These are phyloP conservation scores for Lactifluus rugatus DNA, from an alignment of 768 basidiomycete species.

Conservation along the genomic window DNA sequence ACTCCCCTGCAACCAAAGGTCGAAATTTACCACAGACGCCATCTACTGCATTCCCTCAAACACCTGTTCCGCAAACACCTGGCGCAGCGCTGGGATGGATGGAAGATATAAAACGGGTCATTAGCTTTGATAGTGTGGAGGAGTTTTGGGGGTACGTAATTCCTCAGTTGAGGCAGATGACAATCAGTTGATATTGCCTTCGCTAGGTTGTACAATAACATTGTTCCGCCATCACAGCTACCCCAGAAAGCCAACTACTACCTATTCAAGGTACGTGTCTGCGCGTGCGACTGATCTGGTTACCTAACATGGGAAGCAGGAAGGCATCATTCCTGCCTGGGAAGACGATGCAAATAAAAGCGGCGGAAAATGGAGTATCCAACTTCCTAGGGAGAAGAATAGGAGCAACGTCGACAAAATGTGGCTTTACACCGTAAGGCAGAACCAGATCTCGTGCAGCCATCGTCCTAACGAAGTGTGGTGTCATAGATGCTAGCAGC, in stretches of 20 bases:
- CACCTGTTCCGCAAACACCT: slow-evolving; percentile 64
- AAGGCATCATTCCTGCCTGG: slow-evolving; percentile 95
- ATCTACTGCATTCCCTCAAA: slow-evolving; percentile 65
- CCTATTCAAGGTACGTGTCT: slow-evolving; percentile 78
- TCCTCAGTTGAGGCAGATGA: neutral
- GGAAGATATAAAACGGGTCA: slow-evolving; percentile 97
- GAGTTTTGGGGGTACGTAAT: slow-evolving; percentile 93
- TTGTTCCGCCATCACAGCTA: slow-evolving; percentile 87
- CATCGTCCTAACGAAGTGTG: neutral
- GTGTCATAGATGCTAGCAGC: slow-evolving; percentile 87
- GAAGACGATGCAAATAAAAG: slow-evolving; percentile 94
- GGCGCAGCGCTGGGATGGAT: slow-evolving; percentile 88
- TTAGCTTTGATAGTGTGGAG: slow-evolving; percentile 93
- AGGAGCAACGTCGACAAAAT: slow-evolving; percentile 75
- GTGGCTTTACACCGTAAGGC: slow-evolving; percentile 90
- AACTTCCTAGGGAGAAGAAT: slow-evolving; percentile 94
- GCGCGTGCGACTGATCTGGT: neutral
- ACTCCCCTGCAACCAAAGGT: slow-evolving; percentile 86
- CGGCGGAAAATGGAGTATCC: slow-evolving; percentile 98
- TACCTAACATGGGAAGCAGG: slow-evolving; percentile 35
- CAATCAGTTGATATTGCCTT: slow-evolving; percentile 18
- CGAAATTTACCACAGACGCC: slow-evolving; percentile 83
- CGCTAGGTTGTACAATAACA: slow-evolving; percentile 85
- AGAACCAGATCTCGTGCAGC: slow-evolving; percentile 15
- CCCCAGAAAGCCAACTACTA: slow-evolving; percentile 99